A percentile compares a stretch with the other conserved stretches of the same genome.
Evolutionary conservation across 2,329 filamentous ascomycete species (phyloP).

Genomic region (Alternaria alternata): DNA sequence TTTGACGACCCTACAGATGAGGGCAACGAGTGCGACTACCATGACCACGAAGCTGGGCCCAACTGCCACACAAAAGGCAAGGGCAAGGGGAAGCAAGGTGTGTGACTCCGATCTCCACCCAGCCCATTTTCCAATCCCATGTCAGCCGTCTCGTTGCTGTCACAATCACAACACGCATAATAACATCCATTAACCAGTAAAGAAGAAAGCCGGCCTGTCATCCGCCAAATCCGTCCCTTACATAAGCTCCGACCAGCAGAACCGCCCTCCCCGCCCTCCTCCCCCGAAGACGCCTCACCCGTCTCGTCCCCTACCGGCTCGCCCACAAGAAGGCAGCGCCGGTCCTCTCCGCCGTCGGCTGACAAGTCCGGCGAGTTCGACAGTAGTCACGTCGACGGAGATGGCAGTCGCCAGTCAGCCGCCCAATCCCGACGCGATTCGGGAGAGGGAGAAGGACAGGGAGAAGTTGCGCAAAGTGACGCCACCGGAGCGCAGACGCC

Average conservation of each 20-base stretch:
- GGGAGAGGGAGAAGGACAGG: conserved; percentile 33
- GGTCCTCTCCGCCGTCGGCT: conserved; percentile 49
- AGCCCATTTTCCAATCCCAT: conserved; percentile 18
- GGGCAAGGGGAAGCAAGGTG: conserved; percentile 48
- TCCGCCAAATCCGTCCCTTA: conserved; percentile 41
- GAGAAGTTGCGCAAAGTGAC: conserved; percentile 36
- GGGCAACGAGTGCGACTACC: conserved; percentile 57
- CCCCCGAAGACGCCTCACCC: conserved; percentile 33
- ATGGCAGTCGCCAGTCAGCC: conserved; percentile 38
- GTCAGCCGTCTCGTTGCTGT: conserved; percentile 13
- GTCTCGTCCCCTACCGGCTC: conserved; percentile 40
- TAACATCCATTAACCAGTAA: conserved; percentile 50
- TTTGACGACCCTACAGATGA: conserved; percentile 61
- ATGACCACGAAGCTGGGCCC: conserved; percentile 59
- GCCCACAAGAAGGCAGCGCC: conserved; percentile 41
- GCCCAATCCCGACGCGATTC: conserved; percentile 33
- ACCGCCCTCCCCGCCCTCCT: conserved; percentile 43
- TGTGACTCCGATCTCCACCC: conserved; percentile 34
- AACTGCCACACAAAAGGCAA: conserved; percentile 50
- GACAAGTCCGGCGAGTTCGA: conserved; percentile 47
- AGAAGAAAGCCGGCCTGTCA: conserved; percentile 46
- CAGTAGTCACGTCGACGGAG: conserved; percentile 44
- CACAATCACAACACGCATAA: conserved; percentile 29
- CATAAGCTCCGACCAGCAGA: conserved; percentile 40
- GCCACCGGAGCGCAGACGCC: conserved; percentile 30